Evolutionary conservation across 140 eudicot genomes (phyloP).

Genomic region (Senecio squalidus): DNA sequence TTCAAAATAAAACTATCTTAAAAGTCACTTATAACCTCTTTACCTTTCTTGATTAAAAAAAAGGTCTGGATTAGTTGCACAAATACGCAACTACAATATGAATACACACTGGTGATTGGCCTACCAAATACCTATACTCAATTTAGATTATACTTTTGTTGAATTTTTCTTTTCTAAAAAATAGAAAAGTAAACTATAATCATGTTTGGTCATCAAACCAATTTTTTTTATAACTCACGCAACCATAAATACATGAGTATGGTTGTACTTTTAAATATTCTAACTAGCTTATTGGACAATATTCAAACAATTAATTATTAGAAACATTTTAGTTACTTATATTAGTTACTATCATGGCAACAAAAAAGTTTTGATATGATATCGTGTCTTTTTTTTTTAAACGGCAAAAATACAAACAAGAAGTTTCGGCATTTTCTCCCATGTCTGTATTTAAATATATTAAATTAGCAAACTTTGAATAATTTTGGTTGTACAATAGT

Average conservation of each 20-base stretch:
- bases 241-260: conserved; percentile 6
- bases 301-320: not conserved
- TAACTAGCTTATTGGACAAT: too few species aligned
- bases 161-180: not conserved
- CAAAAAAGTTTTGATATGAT: too few species aligned
- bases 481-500: too few species aligned
- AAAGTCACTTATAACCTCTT: not conserved
- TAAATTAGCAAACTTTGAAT: too few species aligned
- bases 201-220: conserved; percentile 37
- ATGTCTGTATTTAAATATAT: too few species aligned
- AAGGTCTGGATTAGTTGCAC: conserved; percentile 12
- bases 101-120: conserved; percentile 30
- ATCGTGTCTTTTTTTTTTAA: too few species aligned
- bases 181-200: conserved; percentile 12
- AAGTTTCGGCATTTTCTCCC: too few species aligned
- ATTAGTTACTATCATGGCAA: too few species aligned
- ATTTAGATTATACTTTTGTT: conserved; percentile 3
- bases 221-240: conserved; percentile 15
- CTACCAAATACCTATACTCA: conserved; percentile 21
- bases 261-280: too few species aligned
- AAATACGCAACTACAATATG: conserved; percentile 23
- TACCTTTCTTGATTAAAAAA: not conserved
- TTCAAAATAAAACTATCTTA: not conserved
- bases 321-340: too few species aligned
- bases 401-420: too few species aligned